Evolutionary conservation across 345 rosid species (phyloP).

Genomic region (Pelargonium nanum): DNA sequence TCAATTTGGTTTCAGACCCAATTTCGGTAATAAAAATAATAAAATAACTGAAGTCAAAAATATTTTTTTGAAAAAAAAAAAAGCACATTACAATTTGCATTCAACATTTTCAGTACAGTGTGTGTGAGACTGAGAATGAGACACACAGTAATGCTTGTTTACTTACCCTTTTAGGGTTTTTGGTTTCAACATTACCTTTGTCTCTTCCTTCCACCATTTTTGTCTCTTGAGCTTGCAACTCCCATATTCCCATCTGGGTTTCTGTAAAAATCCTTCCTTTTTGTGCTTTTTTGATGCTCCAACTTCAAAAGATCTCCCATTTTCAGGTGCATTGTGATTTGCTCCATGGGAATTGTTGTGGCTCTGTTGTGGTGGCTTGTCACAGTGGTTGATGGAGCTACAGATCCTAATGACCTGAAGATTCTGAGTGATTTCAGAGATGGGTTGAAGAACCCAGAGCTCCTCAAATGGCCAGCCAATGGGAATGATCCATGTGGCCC

Average conservation of each 20-base stretch:
- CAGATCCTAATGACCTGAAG: slow-evolving; percentile 36
- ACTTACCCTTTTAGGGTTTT: not conserved
- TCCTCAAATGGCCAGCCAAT: slow-evolving; percentile 34
- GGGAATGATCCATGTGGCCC: slow-evolving; percentile 45
- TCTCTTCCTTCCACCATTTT: not conserved
- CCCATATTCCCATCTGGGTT: too few relatives aligned
- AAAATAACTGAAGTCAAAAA: not conserved
- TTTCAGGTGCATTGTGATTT: not conserved
- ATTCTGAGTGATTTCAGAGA: slow-evolving; percentile 36
- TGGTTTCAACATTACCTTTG: not conserved
- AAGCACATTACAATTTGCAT: too few relatives aligned
- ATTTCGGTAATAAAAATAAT: not conserved
- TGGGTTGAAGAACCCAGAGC: slow-evolving; percentile 43
- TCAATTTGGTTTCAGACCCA: not conserved
- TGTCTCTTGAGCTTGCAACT: not conserved
- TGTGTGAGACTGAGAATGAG: too few relatives aligned
- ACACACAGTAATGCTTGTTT: not conserved
- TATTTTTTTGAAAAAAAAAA: too few relatives aligned
- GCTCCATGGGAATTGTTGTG: not conserved
- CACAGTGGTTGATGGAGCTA: slow-evolving; percentile 15
- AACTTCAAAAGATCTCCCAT: too few relatives aligned
- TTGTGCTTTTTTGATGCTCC: too few relatives aligned
- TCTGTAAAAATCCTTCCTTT: too few relatives aligned
- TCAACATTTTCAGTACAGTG: too few relatives aligned
- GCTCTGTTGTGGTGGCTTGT: slow-evolving; percentile 14